Percentiles rank a stretch among this genome's conserved stretches.
These are phyloP conservation scores for Debaryomycetaceae sp. DNA, from an alignment of 1,139 yeast species.

Conservation along the genomic window DNA sequence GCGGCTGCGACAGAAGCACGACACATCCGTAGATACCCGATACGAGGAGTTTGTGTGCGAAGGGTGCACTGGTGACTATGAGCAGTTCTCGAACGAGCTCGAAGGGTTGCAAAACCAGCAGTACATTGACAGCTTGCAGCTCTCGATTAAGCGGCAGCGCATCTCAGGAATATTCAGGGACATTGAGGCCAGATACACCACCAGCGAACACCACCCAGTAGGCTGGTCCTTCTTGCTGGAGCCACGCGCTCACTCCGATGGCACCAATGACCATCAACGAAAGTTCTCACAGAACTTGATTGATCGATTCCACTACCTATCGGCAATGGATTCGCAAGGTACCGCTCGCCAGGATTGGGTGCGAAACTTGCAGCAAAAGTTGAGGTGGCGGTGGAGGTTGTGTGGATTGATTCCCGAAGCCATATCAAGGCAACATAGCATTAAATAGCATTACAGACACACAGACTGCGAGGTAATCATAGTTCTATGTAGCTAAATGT, in stretches of 20 bases:
- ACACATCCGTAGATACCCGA: too few relatives aligned
- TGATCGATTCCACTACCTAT: conserved; percentile 8
- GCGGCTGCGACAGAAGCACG: conserved; percentile 8
- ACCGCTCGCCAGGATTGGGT: conserved; percentile 25
- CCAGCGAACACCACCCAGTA: neutral
- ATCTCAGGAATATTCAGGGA: conserved; percentile 7
- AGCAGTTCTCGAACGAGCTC: conserved; percentile 41
- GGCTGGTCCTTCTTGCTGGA: too few relatives aligned
- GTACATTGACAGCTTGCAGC: conserved; percentile 1
- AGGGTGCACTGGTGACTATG: conserved; percentile 57
- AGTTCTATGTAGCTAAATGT: too few relatives aligned
- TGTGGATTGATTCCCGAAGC: conserved; percentile 18
- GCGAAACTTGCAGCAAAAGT: conserved; percentile 21
- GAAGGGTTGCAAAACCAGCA: conserved; percentile 3
- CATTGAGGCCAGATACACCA: conserved; percentile 7
- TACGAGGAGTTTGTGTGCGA: conserved; percentile 60
- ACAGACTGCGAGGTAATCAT: too few relatives aligned
- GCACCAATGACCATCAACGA: conserved; percentile 1
- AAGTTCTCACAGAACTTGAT: conserved; percentile 14
- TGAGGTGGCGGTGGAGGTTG: conserved; percentile 32
- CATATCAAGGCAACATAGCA: conserved; percentile 4
- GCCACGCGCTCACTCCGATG: conserved; percentile 2
- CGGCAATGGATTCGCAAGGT: neutral
- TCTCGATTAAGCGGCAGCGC: conserved; percentile 1
- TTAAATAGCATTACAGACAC: conserved; percentile 5